Evolutionary conservation across 805 yeast species (phyloP), one percentile per base, ranked within the genome.

Genomic region (Pichia paraexigua): DNA sequence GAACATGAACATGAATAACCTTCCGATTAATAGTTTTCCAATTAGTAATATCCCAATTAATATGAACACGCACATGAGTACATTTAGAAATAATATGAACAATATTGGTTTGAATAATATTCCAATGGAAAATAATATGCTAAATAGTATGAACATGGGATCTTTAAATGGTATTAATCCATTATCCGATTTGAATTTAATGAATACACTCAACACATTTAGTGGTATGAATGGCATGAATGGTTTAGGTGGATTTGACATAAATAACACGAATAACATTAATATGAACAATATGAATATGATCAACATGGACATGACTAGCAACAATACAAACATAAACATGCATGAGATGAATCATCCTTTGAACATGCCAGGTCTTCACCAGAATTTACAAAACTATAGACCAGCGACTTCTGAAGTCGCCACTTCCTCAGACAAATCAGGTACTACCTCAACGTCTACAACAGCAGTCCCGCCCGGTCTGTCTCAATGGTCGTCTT

Each of bases 51-150:
- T 35, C 7, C 39, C 39, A n/a, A 17, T 35, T 5, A 35, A 35
- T 35, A 35, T 35, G 39, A 35, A n/a, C 11, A 35, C n/a, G 39
- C 17, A n/a, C 20, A 35, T 56, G 65, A 12, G 21, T 45, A 20
- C 21, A 20, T 25, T n/a, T 5, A 44, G 32, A 5, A 37, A 7
- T 10, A 35, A n/a, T n/a, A 24, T 24, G 25, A 22, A 28, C 15
- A 40, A 20, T 21, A 8, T 27, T 15, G 30, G 27, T 22, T 22
- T 45, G 22, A 37, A 24, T 24, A 24, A 6, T 17, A 5, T 35
- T 20, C 21, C 22, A 17, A 30, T 47, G 50, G 32, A 41, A 12
- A 28, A 20, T 28, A 13, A 11, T n/a, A 21, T 47, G 20, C 35
- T 30, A 15, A 35, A 35, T 7, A 21, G 15, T 27, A 24, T 43